These are phyloP conservation scores for Citrus sp. DNA, from an alignment of 345 rosid genomes.

Conservation along the genomic window DNA sequence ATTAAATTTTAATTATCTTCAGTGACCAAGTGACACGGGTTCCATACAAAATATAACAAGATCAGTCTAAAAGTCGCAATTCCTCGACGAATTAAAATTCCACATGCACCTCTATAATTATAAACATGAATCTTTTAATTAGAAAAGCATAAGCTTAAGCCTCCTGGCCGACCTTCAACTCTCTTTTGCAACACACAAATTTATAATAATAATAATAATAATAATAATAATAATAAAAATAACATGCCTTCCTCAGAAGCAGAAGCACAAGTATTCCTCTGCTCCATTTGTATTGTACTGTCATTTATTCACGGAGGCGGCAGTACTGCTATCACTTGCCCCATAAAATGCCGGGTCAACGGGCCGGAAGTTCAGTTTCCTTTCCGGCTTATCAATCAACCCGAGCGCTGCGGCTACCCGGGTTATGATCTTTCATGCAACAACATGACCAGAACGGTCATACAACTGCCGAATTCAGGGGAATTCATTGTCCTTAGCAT, in stretches of 20 bases:
- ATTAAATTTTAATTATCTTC: too few relatives aligned
- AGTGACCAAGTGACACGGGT: neutral
- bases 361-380: constrained; percentile 36
- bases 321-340: constrained; percentile 11
- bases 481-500: constrained; percentile 35
- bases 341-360: neutral
- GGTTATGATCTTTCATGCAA: constrained; percentile 45
- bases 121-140: too few relatives aligned
- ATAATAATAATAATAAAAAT: too few relatives aligned
- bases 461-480: constrained; percentile 35
- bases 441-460: constrained; percentile 3
- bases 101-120: too few relatives aligned
- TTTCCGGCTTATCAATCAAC: constrained; percentile 18
- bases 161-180: neutral
- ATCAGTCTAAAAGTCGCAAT: too few relatives aligned
- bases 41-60: neutral
- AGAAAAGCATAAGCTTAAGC: neutral
- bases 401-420: constrained; percentile 23
- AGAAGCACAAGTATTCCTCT: neutral
- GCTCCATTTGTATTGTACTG: constrained; percentile 2
- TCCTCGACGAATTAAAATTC: too few relatives aligned
- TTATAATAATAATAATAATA: neutral
- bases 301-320: neutral
- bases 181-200: neutral
- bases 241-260: neutral